Conservation (phyloP, 257 asterid genomes). For the Cruciata laevipes region DNA sequence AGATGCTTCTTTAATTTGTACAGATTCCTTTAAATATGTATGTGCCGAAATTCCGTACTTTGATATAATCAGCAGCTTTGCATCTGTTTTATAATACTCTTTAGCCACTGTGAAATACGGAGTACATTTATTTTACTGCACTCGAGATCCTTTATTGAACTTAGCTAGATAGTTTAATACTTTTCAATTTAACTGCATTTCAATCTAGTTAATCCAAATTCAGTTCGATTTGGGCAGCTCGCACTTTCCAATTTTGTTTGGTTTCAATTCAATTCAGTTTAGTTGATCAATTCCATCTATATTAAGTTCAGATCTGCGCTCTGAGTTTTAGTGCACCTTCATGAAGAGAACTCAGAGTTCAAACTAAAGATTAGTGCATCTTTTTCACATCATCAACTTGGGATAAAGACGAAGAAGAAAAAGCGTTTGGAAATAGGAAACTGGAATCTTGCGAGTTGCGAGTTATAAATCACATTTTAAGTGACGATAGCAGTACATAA, state of each 20-base stretch:
- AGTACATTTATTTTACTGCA: too few relatives aligned
- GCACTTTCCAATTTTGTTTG: not conserved
- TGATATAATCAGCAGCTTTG: not conserved
- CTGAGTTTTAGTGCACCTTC: too few relatives aligned
- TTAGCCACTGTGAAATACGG: not conserved
- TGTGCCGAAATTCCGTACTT: not conserved
- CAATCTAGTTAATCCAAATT: too few relatives aligned
- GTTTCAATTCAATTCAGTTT: too few relatives aligned
- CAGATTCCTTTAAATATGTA: not conserved
- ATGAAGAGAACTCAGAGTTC: too few relatives aligned
- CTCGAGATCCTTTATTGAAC: too few relatives aligned
- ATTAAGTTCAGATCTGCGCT: too few relatives aligned
- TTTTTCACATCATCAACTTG: slow-evolving; percentile 1
- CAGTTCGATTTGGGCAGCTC: too few relatives aligned
- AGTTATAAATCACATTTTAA: slow-evolving; percentile 9
- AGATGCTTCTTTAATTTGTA: not conserved
- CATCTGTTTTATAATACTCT: not conserved
- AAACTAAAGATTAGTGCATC: not conserved
- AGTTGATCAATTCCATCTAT: too few relatives aligned
- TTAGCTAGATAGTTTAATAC: too few relatives aligned
- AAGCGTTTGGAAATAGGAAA: slow-evolving; percentile 6
- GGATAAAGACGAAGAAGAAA: slow-evolving; percentile 4
- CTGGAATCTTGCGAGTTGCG: slow-evolving; percentile 11
- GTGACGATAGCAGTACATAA: slow-evolving; percentile 1
- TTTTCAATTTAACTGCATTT: too few relatives aligned